Conservation (phyloP, 495 filamentous ascomycete species). For the Apiosordaria backusii region DNA sequence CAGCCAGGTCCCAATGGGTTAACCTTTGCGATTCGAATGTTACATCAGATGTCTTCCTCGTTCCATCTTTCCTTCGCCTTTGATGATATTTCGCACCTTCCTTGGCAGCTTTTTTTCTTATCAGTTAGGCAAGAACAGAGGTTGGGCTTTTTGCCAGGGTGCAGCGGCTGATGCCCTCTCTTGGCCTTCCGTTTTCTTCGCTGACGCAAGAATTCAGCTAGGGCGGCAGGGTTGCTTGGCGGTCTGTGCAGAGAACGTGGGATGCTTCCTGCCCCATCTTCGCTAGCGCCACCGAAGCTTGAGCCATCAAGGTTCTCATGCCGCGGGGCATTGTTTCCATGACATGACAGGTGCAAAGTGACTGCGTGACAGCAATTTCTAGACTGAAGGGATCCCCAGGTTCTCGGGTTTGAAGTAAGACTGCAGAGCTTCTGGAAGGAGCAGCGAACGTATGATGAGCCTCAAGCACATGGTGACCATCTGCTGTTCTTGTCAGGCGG, state of each 20-base stretch:
- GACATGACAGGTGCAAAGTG: background rate
- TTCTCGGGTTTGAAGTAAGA: background rate
- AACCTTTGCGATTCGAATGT: too few species aligned
- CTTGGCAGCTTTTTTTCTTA: background rate
- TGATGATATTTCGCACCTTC: background rate
- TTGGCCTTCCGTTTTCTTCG: background rate
- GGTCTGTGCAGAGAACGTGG: background rate
- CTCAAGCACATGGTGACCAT: background rate
- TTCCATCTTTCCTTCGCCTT: background rate
- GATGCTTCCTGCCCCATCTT: background rate
- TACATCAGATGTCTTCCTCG: too few species aligned
- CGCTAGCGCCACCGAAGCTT: background rate
- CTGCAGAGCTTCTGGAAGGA: background rate
- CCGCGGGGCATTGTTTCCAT: background rate
- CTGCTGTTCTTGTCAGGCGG: background rate
- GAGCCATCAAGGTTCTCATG: background rate
- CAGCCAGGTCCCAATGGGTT: background rate
- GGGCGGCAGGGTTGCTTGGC: background rate
- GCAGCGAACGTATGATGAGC: background rate
- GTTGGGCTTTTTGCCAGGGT: background rate
- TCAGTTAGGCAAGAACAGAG: background rate
- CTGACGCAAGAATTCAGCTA: slow-evolving; percentile 2
- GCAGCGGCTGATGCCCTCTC: background rate
- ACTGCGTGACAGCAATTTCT: background rate
- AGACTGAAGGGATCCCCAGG: background rate